Evolutionary conservation across 257 asterid genomes (phyloP), one percentile per base, ranked within the genome.

Genomic region (Ajuga chamaepitys): DNA sequence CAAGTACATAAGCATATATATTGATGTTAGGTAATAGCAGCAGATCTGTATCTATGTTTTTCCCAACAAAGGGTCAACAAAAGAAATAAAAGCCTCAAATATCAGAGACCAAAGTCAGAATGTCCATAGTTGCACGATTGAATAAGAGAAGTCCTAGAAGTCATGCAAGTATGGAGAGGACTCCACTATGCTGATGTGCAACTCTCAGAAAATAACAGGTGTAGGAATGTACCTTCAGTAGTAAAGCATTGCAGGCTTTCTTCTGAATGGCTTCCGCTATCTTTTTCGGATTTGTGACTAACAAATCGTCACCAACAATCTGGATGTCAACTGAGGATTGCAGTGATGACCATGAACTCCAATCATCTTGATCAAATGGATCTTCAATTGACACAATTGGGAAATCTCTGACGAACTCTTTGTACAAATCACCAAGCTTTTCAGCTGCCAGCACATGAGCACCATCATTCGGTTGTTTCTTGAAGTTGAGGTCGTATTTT

Each of bases 321-420:
- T 93, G 99, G 65, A 93, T 89, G 52, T 70, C 90, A 72, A 89
- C 96, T 0, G 92, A 82, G 32, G 99, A 84, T 76, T 84, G 96
- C 54, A 93, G 84, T 13, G 92, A 77, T 40, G 95, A 81, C 99
- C 99, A 93, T 0, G 99, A 88, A 60, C 75, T 78, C 97, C 99
- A 94, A 55, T 94, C 99, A 71, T 94, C 99, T 79, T 94, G 99
- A 86, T 94, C 99, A 75, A 94, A 94, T 16, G 99, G 97, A 68
- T 94, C 99, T 80, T 94, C 99, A 44, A 94, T 94, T 0, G 97
- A 93, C 57, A 93, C 97, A 68, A 93, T 93, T 17, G 99, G 99
- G 67, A 93, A 94, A 75, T 90, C 97, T 68, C 80, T 77, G 59
- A 90, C 76, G 50, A 94, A 94, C 77, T 90, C 96, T 65, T 73